These are phyloP conservation scores for Lasiosphaeria miniovina DNA, from an alignment of 495 filamentous ascomycete genomes.

Conservation along the genomic window DNA sequence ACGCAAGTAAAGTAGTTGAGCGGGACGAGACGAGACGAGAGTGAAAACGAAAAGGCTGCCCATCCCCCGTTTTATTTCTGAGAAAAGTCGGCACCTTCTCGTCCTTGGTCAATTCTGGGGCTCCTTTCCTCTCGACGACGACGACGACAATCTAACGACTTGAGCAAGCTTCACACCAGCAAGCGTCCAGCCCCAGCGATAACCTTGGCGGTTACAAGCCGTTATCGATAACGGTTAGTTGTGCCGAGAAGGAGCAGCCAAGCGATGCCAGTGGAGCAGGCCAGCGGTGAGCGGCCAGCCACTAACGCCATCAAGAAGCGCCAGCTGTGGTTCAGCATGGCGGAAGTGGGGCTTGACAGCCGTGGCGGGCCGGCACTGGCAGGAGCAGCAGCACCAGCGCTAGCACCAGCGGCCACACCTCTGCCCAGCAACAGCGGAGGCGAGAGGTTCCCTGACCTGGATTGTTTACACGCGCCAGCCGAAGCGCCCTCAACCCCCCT, in stretches of 20 bases:
- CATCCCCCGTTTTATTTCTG: slow-evolving; percentile 4
- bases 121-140: background rate
- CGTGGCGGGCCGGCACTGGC: slow-evolving; percentile 17
- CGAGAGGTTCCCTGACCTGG: slow-evolving; percentile 31
- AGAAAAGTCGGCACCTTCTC: background rate
- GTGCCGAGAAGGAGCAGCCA: too few species aligned
- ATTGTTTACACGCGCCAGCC: slow-evolving; percentile 26
- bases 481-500: background rate
- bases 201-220: too few species aligned
- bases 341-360: slow-evolving; percentile 22
- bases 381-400: background rate
- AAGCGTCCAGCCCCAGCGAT: too few species aligned
- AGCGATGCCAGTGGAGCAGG: slow-evolving; percentile 1
- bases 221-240: too few species aligned
- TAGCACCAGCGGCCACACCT: slow-evolving; percentile 11
- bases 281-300: slow-evolving; percentile 5
- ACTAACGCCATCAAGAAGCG: background rate
- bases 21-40: background rate
- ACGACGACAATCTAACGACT: too few species aligned
- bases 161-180: too few species aligned
- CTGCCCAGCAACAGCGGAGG: slow-evolving; percentile 19
- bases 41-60: background rate
- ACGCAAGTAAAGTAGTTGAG: background rate
- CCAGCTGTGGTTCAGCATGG: slow-evolving; percentile 13
- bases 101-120: background rate